Base-by-base conservation (phyloP, 2,329 filamentous ascomycete genomes). In the Amauroascus verrucosus region DNA sequence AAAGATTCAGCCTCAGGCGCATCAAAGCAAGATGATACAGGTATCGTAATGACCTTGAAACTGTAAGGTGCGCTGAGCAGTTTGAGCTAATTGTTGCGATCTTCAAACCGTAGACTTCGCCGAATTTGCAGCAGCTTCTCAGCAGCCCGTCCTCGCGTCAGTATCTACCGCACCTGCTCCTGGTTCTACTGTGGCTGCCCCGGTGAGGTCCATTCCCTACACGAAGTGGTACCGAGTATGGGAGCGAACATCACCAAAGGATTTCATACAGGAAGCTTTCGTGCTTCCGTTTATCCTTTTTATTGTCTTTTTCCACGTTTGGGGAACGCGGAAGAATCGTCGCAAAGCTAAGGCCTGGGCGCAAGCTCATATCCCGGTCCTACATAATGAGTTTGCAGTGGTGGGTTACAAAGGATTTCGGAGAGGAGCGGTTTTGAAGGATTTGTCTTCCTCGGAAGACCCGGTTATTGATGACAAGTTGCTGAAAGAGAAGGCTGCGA, bases 211-310 rank as follows among this genome's bases (percentile, higher is more conserved):
- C 41, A 73, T 76, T 24, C 86, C 87, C 13, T 96, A 85, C 70
- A 95, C 89, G 49, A 88, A 88, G 76, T 98, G 93, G 93, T 98
- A 97, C 75, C 88, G 89, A 54, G 77, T 97, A 57, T 93, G 95
- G 79, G 90, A 97, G 79, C 88, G 93, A 65, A 83, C 90, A 64
- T 83, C 83, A 24, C 74, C 84, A 56, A 78, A 77, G 64, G 93
- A 98, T 69, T 98, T 98, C 78, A 83, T 83, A 72, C 79, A 84
- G 63, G 93, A 98, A 74, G 85, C 86, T 56, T 74, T 89, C 67
- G 86, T 98, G 63, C 73, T 96, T 56, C 79, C 80, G 32, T 76
- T 89, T 64, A 81, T 96, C 61, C 65, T 83, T 51, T 60, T 95
- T 51, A 79, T 96, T 59, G 76, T 96, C 59, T 67, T 83, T 40